Evolutionary conservation across 2,329 filamentous ascomycete species (phyloP), one percentile per base, ranked within the genome.

Genomic region (Penicillium nordicum): DNA sequence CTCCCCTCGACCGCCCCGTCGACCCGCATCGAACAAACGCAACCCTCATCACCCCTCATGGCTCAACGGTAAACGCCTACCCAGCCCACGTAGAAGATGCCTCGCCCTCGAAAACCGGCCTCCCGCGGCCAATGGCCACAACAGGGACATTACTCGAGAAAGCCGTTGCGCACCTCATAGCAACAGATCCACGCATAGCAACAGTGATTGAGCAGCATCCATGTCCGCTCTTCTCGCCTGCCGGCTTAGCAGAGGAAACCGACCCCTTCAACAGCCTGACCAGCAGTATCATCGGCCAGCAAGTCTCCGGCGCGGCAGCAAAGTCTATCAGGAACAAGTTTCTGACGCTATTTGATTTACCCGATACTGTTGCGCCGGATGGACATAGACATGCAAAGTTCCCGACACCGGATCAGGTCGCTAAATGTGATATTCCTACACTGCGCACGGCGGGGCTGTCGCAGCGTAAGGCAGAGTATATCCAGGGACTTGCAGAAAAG

Each of bases 391-490:
- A 40, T 57, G 62, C 53, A 32, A 56, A 55, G 37, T 97, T 97
- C 68, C 93, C 93, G 0, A 83, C 84, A 0, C 93, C 94, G 0
- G 82, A 85, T 0, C 81, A 90, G 62, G 90, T 97, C 8, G 83
- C 84, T 0, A 71, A 76, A 9, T 82, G 80, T 49, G 76, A 86
- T 18, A 77, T 96, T 32, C 77, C 87, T 30, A 82, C 76, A 4
- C 82, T 99, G 9, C 88, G 93, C 30, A 88, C 88, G 8, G 94
- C 93, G 0, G 94, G 94, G 0, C 83, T 99, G 48, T 96, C 91
- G 3, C 89, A 95, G 75, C 86, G 94, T 56, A 99, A 99, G 77
- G 94, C 94, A 45, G 94, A 97, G 76, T 99, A 99, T 74, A 86
- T 97, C 58, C 83, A 87, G 53, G 93, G 93, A 0, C 80, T 99